phyloP scores from a whole-genome alignment of 1,284 basidiomycete species.

The Golubevia sp. region DNA sequence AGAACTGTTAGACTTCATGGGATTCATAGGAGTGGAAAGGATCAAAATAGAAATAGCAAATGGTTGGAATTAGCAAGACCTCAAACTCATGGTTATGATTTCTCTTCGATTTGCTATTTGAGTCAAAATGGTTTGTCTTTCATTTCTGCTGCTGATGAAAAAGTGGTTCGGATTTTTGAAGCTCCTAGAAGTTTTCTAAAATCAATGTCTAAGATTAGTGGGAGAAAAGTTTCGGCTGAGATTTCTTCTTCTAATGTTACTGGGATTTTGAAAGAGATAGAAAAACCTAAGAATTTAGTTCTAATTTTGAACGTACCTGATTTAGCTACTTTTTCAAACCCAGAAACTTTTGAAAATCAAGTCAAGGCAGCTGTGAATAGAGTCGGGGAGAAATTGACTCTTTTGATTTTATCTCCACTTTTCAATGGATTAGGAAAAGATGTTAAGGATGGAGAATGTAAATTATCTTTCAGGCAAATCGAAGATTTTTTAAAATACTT shows the following conservation, averaged over 20 bases:
- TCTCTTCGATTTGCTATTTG: constrained; percentile 45
- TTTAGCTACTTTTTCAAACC: no score
- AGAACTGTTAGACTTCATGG: constrained; percentile 54
- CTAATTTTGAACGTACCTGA: no score
- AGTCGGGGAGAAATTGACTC: no score
- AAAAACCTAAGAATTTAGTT: no score
- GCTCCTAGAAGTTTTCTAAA: constrained; percentile 49
- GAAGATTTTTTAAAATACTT: constrained; percentile 44
- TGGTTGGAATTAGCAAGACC: constrained; percentile 60
- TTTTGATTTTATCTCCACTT: no score
- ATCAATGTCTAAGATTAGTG: constrained; percentile 11
- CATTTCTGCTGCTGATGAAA: constrained; percentile 57
- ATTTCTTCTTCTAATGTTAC: no score
- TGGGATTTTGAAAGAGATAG: no score
- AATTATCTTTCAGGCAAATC: constrained; percentile 24
- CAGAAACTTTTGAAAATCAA: no score
- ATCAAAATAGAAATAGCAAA: constrained; percentile 3
- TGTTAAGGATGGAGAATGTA: background rate
- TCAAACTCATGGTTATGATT: constrained; percentile 56
- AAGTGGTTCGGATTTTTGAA: constrained; percentile 54
- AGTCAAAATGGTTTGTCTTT: constrained; percentile 35
- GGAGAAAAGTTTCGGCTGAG: background rate
- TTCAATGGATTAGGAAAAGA: no score
- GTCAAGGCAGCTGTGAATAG: no score
- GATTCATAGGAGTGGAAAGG: constrained; percentile 1